Base-by-base conservation (phyloP, 2,329 filamentous ascomycete genomes). In the Aspergillus eucalypticola region DNA sequence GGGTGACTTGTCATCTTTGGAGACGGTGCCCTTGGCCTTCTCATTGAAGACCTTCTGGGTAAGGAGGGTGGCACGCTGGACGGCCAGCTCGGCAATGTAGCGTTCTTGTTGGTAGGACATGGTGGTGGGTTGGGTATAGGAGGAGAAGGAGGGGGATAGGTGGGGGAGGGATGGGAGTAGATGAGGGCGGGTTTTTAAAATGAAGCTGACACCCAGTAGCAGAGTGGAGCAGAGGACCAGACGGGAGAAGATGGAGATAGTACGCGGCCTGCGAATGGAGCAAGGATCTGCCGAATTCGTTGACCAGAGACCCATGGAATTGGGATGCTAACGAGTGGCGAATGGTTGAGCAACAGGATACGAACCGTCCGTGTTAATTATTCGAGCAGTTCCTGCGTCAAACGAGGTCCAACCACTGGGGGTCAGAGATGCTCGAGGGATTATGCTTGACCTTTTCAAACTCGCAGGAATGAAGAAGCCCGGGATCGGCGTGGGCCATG, bases 1-100 rank as follows among this genome's bases (percentile, higher is more conserved):
- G 66, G 95, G 95, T 8, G 93, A 96, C 75, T 91, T 92, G 83
- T 99, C 95, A 77, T 91, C 89, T 82, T 99, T 99, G 75, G 89
- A 90, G 54, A 96, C 84, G 49, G 95, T 97, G 69, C 94, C 94
- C 81, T 98, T 98, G 70, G 92, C 90, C 78, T 94, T 95, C 69
- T 94, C 90, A 79, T 92, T 83, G 81, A 90, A 91, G 73, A 92
- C 90, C 63, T 85, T 85, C 76, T 91, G 90, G 54, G 90, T 92
- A 60, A 92, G 84, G 65, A 92, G 82, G 21, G 86, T 82, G 25
- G 90, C 93, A 66, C 93, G 87, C 80, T 96, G 92, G 59, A 96
- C 93, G 63, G 93, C 92, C 46, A 96, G 86, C 75, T 94, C 88
- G 63, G 93, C 93, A 58, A 96, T 85, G 71, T 89, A 83, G 69